Conservation (phyloP, 2,329 filamentous ascomycete genomes). For the Penicillium brasilianum region DNA sequence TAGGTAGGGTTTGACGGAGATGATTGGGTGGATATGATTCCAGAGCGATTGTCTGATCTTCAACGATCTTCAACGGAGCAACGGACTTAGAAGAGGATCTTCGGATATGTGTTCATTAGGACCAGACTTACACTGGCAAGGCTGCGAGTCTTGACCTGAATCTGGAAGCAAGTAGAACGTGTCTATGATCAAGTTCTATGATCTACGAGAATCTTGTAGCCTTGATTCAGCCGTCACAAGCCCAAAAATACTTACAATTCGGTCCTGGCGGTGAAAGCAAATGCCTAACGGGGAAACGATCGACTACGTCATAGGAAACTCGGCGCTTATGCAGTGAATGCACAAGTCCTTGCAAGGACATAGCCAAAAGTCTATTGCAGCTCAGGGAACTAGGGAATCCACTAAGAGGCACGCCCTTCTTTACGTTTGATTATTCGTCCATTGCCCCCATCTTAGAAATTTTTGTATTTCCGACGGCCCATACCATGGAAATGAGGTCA, state of each 20-base stretch:
- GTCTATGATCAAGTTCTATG: not conserved
- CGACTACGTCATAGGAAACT: conserved; percentile 27
- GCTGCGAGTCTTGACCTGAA: not conserved
- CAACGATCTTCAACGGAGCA: too few species aligned
- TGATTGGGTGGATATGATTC: not conserved
- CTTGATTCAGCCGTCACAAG: not conserved
- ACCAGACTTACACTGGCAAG: not conserved
- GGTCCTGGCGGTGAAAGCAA: conserved; percentile 16
- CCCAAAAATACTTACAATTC: not conserved
- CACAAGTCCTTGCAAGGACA: not conserved
- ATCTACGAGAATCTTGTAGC: not conserved
- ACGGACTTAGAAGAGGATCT: not conserved
- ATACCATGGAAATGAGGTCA: conserved; percentile 20
- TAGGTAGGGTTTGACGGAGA: not conserved
- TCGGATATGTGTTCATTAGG: not conserved
- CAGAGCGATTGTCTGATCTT: conserved; percentile 4
- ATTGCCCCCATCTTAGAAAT: not conserved
- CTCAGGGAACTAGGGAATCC: not conserved
- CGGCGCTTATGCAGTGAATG: conserved; percentile 5
- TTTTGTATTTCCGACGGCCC: not conserved
- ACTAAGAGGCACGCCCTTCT: not conserved
- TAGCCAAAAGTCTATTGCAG: not conserved
- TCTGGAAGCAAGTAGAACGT: not conserved
- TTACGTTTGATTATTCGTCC: not conserved
- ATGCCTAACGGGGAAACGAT: conserved; percentile 26